Evolutionary conservation across 2,329 filamentous ascomycete genomes (phyloP).

Genomic region (Hirsutella thompsonii): DNA sequence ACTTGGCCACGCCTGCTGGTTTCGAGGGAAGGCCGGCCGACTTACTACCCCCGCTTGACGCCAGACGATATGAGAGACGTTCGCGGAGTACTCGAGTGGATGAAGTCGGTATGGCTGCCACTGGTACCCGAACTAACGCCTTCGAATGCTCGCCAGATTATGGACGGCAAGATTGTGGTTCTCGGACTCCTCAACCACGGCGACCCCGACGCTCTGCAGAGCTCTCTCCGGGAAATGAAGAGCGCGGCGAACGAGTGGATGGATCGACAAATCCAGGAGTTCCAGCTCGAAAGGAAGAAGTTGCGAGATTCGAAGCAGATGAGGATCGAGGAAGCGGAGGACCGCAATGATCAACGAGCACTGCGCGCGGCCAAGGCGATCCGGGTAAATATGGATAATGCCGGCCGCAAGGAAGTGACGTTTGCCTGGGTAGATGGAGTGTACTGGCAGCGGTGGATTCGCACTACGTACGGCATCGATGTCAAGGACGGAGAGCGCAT

Average conservation of each 20-base stretch:
- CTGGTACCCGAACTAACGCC: constrained; percentile 90
- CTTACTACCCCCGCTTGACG: constrained; percentile 77
- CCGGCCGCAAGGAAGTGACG: constrained; percentile 74
- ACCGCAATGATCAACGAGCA: constrained; percentile 80
- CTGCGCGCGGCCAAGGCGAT: constrained; percentile 81
- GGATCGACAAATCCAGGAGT: constrained; percentile 84
- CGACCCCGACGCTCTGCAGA: constrained; percentile 64
- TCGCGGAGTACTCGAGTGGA: constrained; percentile 69
- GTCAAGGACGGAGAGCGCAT: constrained; percentile 80
- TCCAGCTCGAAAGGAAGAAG: constrained; percentile 87
- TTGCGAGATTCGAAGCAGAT: constrained; percentile 89
- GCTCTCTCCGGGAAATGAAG: constrained; percentile 81
- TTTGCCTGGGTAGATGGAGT: constrained; percentile 97
- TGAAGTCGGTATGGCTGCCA: constrained; percentile 91
- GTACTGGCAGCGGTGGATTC: constrained; percentile 96
- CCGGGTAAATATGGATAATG: constrained; percentile 78
- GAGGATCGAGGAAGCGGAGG: constrained; percentile 90
- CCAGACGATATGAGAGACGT: constrained; percentile 89
- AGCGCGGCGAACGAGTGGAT: constrained; percentile 95
- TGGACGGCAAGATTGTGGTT: constrained; percentile 91
- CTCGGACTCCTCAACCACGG: constrained; percentile 76
- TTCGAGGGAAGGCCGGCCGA: constrained; percentile 75
- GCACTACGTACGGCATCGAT: constrained; percentile 88
- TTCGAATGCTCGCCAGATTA: constrained; percentile 84
- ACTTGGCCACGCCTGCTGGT: constrained; percentile 94